A percentile compares a stretch with the other conserved stretches of the same genome.
phyloP scores from a whole-genome alignment of 2,329 filamentous ascomycete species.

The Aspergillus carbonarius region DNA sequence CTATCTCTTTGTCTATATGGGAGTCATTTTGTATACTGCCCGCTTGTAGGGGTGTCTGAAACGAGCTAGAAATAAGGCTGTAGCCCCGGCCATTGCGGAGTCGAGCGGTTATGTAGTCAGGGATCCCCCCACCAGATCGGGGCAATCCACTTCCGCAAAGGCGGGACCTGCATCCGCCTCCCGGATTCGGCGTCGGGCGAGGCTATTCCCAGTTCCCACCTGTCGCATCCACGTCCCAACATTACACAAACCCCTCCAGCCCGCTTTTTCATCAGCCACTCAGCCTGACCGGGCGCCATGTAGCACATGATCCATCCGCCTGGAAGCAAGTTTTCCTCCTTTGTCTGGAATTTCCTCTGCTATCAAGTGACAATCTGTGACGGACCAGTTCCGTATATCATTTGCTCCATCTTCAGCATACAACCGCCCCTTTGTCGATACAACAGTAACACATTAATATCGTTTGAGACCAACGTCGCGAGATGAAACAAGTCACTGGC shows the following conservation, averaged over 20 bases:
- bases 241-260: constrained; percentile 1
- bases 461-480: neutral
- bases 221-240: neutral
- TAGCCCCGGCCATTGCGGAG: no score
- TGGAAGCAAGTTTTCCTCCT: neutral
- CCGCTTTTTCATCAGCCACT: neutral
- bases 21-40: neutral
- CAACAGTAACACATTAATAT: neutral
- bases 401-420: neutral
- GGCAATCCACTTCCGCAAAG: neutral
- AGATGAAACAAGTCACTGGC: neutral
- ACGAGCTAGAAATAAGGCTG: no score
- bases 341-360: neutral
- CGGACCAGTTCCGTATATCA: neutral
- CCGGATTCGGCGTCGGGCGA: neutral
- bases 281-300: neutral
- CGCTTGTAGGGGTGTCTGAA: neutral
- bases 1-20: neutral
- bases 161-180: neutral
- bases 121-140: neutral
- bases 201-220: constrained; percentile 4
- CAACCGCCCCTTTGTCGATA: neutral
- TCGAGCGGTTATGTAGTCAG: neutral
- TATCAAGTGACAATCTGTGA: neutral
- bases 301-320: neutral